Evolutionary conservation across 2,329 filamentous ascomycete genomes (phyloP).

Genomic region (Aspergillus sp.): DNA sequence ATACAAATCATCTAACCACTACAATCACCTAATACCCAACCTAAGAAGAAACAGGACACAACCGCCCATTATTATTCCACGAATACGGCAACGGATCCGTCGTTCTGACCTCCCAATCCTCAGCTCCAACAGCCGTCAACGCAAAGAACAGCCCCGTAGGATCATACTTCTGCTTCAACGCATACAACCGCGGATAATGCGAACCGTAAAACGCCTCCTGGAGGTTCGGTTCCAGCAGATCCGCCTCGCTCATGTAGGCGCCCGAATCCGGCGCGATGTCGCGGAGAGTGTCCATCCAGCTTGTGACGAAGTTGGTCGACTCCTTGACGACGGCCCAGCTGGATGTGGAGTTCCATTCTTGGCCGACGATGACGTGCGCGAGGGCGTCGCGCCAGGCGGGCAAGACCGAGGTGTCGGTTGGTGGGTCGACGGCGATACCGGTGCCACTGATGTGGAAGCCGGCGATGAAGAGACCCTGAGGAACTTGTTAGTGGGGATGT

Average conservation of each 20-base stretch:
- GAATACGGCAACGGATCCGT: slow-evolving; percentile 17
- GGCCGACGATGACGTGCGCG: slow-evolving; percentile 36
- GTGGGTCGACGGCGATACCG: slow-evolving; percentile 17
- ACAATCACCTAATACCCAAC: not conserved
- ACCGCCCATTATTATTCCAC: slow-evolving; percentile 14
- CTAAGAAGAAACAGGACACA: not conserved
- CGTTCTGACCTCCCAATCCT: slow-evolving; percentile 23
- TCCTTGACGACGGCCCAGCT: slow-evolving; percentile 14
- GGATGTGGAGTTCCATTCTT: slow-evolving; percentile 23
- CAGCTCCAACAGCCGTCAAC: slow-evolving; percentile 21
- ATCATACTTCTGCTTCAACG: slow-evolving; percentile 33
- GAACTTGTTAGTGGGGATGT: not conserved
- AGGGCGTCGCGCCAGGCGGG: slow-evolving; percentile 46
- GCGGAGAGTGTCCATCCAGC: slow-evolving; percentile 21
- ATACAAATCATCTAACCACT: not conserved
- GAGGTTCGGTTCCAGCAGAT: slow-evolving; percentile 40
- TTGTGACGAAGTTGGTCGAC: slow-evolving; percentile 15
- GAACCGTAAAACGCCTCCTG: slow-evolving; percentile 42
- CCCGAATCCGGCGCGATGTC: slow-evolving; percentile 24
- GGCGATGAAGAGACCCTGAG: slow-evolving; percentile 21
- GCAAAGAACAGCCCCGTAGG: slow-evolving; percentile 31
- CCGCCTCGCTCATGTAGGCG: slow-evolving; percentile 40
- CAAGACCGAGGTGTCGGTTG: slow-evolving; percentile 21
- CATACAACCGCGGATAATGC: slow-evolving; percentile 27
- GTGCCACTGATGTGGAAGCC: slow-evolving; percentile 24